Evolutionary conservation across 192 early-diverging fungal genomes (phyloP).

Genomic region (Mortierella alpina): DNA sequence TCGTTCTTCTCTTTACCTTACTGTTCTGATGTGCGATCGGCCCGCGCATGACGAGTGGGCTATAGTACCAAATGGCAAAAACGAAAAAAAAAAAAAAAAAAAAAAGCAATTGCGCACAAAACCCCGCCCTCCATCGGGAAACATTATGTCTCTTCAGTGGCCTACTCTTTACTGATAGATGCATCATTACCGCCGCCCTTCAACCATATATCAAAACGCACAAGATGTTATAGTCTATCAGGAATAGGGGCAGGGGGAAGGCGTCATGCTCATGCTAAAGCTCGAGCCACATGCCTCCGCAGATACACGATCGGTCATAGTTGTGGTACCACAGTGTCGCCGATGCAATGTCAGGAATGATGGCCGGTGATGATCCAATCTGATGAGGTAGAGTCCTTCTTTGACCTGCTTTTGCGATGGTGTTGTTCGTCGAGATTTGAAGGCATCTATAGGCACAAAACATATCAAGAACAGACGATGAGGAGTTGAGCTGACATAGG

Average conservation of each 20-base stretch:
- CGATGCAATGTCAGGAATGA: slow-evolving; percentile 36
- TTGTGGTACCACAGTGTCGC: slow-evolving; percentile 49
- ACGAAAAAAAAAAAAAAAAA: no score
- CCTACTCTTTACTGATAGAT: neutral
- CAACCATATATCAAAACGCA: no score
- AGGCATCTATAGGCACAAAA: slow-evolving; percentile 28
- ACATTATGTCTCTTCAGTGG: neutral
- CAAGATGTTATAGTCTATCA: no score
- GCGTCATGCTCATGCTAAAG: neutral
- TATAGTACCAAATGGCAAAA: no score
- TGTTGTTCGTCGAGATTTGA: slow-evolving; percentile 38
- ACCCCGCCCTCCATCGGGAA: neutral
- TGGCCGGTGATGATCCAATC: slow-evolving; percentile 12
- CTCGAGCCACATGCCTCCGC: slow-evolving; percentile 53
- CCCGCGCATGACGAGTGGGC: no score
- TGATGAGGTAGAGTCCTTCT: slow-evolving; percentile 5
- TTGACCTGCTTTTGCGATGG: neutral
- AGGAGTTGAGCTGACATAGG: neutral
- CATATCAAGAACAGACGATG: neutral
- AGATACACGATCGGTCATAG: slow-evolving; percentile 49
- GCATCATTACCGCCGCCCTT: no score
- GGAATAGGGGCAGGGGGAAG: no score
- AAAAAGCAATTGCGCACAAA: no score
- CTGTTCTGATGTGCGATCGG: no score
- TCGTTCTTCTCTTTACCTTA: no score